Evolutionary conservation across 2,329 filamentous ascomycete genomes (phyloP), one percentile per base, ranked within the genome.

Genomic region (Trichoderma oligosporum): DNA sequence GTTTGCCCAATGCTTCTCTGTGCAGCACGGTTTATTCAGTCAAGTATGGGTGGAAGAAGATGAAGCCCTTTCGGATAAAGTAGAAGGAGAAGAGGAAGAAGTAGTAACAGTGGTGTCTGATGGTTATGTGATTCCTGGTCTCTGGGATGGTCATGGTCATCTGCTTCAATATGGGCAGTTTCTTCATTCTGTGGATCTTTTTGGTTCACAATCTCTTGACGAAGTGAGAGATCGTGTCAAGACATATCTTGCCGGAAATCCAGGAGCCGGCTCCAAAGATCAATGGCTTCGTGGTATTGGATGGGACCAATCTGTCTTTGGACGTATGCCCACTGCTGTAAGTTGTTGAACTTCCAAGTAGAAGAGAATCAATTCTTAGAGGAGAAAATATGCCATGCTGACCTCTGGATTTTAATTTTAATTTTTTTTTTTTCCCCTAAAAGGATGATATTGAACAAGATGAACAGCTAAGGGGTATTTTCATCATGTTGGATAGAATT

Each of bases 121-220:
- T 20, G 84, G 83, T 0, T 78, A 82, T 62, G 84, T 81, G 1
- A 80, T 87, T 24, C 86, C 86, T 0, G 86, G 86, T 0, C 73
- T 89, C 1, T 88, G 85, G 81, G 86, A 89, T 62, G 85, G 84
- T 0, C 86, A 89, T 67, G 86, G 84, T 0, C 86, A 89, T 66
- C 71, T 89, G 46, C 67, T 85, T 16, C 78, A 81, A 63, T 88
- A 86, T 66, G 86, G 83, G 49, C 84, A 88, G 69, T 85, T 86
- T 64, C 71, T 88, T 35, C 80, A 85, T 63, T 85, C 83, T 4
- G 85, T 85, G 0, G 78, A 85, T 63, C 71, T 89, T 2, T 86
- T 87, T 63, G 84, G 82, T 0, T 73, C 80, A 0, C 60, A 70
- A n/a, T 80, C 79, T 4, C 73, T 84, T 60, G 73, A 76, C 0